These are phyloP conservation scores for Magnolia kwangsiensis DNA, from an alignment of 164 flowering plant species.

Conservation along the genomic window DNA sequence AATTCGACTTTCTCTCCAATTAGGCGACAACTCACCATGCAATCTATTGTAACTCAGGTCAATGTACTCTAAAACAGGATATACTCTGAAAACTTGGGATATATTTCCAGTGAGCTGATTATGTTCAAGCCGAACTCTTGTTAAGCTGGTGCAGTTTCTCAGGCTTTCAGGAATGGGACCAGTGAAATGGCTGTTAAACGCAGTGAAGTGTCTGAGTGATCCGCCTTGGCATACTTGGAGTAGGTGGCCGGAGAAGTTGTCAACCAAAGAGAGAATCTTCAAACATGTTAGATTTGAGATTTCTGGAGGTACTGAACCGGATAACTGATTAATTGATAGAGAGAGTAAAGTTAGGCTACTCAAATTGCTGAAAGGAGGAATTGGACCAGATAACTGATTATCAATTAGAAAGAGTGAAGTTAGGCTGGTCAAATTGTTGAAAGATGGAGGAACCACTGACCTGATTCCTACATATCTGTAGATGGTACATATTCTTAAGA, in stretches of 20 bases:
- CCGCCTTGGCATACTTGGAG: too few relatives aligned
- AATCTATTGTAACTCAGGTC: neutral
- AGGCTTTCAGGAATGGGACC: conserved; percentile 25
- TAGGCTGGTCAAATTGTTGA: neutral
- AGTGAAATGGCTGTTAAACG: conserved; percentile 8
- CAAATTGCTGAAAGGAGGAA: neutral
- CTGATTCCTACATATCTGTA: neutral
- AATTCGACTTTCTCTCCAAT: neutral
- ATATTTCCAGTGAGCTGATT: conserved; percentile 19
- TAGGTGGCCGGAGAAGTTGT: too few relatives aligned
- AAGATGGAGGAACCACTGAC: neutral
- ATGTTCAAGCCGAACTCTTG: conserved; percentile 14
- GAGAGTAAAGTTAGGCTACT: neutral
- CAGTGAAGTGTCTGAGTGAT: too few relatives aligned
- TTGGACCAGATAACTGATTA: neutral
- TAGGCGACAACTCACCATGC: conserved; percentile 4
- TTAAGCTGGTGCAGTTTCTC: conserved; percentile 16
- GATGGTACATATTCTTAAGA: neutral
- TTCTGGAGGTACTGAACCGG: neutral
- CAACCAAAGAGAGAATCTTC: conserved; percentile 1
- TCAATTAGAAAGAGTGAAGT: neutral
- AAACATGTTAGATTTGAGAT: neutral
- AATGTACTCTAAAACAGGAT: conserved; percentile 11
- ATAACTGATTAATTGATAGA: neutral
- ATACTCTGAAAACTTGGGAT: conserved; percentile 12